Percentiles rank a stretch among this genome's conserved stretches.
phyloP scores from a whole-genome alignment of 176 grass and related monocot species.

The Themeda triandra region DNA sequence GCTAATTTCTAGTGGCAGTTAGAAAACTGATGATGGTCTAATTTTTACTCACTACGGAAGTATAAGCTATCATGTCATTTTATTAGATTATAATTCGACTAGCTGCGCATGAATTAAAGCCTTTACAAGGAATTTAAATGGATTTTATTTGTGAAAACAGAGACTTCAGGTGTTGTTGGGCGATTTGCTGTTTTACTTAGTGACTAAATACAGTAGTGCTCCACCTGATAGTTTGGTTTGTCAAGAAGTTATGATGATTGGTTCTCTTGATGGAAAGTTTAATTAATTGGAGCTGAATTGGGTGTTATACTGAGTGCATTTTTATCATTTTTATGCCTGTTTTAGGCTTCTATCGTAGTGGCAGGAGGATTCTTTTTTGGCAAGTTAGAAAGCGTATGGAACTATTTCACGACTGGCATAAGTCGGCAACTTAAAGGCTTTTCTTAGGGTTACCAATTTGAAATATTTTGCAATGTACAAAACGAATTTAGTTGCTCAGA shows the following conservation, averaged over 20 bases:
- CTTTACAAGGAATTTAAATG: background rate
- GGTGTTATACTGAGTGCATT: background rate
- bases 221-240: conserved; percentile 3
- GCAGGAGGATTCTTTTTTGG: background rate
- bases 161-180: background rate
- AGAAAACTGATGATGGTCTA: no score
- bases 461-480: background rate
- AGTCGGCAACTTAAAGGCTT: background rate
- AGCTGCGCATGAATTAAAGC: background rate
- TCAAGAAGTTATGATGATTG: background rate
- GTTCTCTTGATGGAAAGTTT: background rate
- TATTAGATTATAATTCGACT: conserved; percentile 1
- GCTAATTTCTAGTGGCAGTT: background rate
- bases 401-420: background rate
- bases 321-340: background rate
- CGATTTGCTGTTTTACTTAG: background rate
- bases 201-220: background rate
- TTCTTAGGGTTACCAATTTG: background rate
- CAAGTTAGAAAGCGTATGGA: conserved; percentile 1
- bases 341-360: background rate
- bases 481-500: conserved; percentile 1
- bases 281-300: background rate
- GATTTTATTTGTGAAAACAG: background rate
- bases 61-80: background rate
- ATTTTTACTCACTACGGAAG: no score